Evolutionary conservation across 2,329 filamentous ascomycete species (phyloP).

Genomic region (Alternaria arborescens): DNA sequence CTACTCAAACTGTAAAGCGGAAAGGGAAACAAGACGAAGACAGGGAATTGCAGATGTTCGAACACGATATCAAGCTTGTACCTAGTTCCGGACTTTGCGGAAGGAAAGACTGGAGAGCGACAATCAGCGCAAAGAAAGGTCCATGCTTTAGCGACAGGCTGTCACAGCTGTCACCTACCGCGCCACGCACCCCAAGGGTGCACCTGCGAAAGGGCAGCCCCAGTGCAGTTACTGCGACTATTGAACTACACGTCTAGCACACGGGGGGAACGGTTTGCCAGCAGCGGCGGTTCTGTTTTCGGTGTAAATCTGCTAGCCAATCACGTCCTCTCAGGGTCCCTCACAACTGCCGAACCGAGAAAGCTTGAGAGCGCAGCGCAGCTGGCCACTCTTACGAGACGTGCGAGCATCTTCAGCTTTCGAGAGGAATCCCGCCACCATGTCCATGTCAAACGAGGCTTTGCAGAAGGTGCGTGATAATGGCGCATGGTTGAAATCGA

Average conservation of each 20-base stretch:
- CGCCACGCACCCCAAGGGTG: slow-evolving; percentile 3
- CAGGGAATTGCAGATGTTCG: neutral
- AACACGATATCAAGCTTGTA: slow-evolving; percentile 15
- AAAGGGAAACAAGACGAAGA: neutral
- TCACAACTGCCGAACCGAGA: slow-evolving; percentile 27
- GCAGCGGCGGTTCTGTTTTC: slow-evolving; percentile 15
- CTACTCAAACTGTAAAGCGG: neutral
- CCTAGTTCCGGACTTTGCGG: slow-evolving; percentile 27
- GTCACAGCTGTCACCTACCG: slow-evolving; percentile 1
- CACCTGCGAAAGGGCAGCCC: neutral
- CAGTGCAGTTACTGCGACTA: neutral
- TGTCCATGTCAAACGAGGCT: slow-evolving; percentile 95
- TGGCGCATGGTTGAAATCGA: neutral
- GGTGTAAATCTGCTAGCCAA: slow-evolving; percentile 22
- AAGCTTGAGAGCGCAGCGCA: slow-evolving; percentile 25
- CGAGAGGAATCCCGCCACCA: slow-evolving; percentile 54
- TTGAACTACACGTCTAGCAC: neutral
- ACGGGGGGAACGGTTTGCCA: neutral
- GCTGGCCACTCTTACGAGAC: slow-evolving; percentile 18
- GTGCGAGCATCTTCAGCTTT: slow-evolving; percentile 6
- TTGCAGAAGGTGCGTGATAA: slow-evolving; percentile 77
- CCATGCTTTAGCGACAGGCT: slow-evolving; percentile 12
- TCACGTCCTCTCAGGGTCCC: slow-evolving; percentile 24
- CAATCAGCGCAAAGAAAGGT: slow-evolving; percentile 13
- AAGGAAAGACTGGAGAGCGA: slow-evolving; percentile 20